These are phyloP conservation scores for Monilinia fructigena DNA, from an alignment of 2,329 filamentous ascomycete species.

Conservation along the genomic window DNA sequence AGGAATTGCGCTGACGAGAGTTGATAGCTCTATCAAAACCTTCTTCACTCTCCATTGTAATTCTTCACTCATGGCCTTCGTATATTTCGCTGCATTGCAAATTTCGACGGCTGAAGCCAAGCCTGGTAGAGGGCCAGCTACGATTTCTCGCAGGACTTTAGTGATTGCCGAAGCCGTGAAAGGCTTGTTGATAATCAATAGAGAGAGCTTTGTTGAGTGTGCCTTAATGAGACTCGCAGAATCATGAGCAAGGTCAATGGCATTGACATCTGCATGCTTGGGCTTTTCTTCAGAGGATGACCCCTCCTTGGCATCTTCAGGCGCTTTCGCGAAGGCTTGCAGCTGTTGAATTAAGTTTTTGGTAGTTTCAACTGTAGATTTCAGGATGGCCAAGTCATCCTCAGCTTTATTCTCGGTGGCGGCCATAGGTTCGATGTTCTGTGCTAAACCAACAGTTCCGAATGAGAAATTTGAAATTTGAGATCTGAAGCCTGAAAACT, in stretches of 20 bases:
- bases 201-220: slow-evolving; percentile 82
- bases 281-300: slow-evolving; percentile 18
- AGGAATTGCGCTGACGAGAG: slow-evolving; percentile 60
- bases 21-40: slow-evolving; percentile 61
- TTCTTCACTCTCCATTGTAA: slow-evolving; percentile 58
- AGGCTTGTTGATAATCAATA: slow-evolving; percentile 81
- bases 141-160: slow-evolving; percentile 70
- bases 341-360: slow-evolving; percentile 34
- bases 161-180: slow-evolving; percentile 77
- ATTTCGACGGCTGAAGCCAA: slow-evolving; percentile 69
- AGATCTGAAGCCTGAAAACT: slow-evolving; percentile 11
- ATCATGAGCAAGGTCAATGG: slow-evolving; percentile 69
- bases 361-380: slow-evolving; percentile 32
- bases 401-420: slow-evolving; percentile 24
- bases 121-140: slow-evolving; percentile 69
- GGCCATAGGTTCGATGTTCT: slow-evolving; percentile 24
- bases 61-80: slow-evolving; percentile 61
- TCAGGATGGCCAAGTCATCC: slow-evolving; percentile 31
- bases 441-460: background rate
- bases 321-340: slow-evolving; percentile 25
- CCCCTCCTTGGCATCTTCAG: slow-evolving; percentile 14
- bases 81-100: slow-evolving; percentile 61
- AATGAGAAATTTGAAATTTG: background rate
- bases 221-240: slow-evolving; percentile 72
- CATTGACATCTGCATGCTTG: slow-evolving; percentile 45